Percentiles rank a stretch among this genome's conserved stretches.
Conservation (phyloP, 805 yeast species). For the Saturnispora hagleri region DNA sequence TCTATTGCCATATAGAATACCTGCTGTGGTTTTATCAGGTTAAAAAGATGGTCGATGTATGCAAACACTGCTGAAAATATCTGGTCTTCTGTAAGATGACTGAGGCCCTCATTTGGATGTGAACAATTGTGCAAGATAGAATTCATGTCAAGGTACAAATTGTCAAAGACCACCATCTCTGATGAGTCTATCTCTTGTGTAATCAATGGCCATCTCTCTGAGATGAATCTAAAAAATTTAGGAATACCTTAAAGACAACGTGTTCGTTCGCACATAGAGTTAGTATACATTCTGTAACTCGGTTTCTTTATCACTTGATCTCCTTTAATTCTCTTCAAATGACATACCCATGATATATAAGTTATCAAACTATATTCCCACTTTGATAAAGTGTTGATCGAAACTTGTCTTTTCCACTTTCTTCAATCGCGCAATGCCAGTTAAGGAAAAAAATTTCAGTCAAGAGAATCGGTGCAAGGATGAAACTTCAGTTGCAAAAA, state of each 20-base stretch:
- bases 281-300: neutral
- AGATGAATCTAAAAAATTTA: slow-evolving; percentile 90
- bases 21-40: slow-evolving; percentile 76
- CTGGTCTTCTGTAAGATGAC: slow-evolving; percentile 75
- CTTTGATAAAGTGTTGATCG: neutral
- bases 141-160: slow-evolving; percentile 93
- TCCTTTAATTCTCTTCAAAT: neutral
- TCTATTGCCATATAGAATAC: slow-evolving; percentile 94
- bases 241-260: slow-evolving; percentile 65
- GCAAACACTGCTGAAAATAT: slow-evolving; percentile 89
- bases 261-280: neutral
- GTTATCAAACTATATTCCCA: neutral
- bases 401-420: neutral
- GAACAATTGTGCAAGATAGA: slow-evolving; percentile 92
- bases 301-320: neutral
- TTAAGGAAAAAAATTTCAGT: neutral
- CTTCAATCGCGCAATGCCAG: neutral
- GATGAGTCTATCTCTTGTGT: slow-evolving; percentile 75
- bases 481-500: neutral
- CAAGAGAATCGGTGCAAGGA: neutral
- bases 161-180: slow-evolving; percentile 89
- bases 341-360: neutral
- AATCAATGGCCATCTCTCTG: slow-evolving; percentile 98
- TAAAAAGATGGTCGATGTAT: slow-evolving; percentile 88
- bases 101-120: slow-evolving; percentile 62